Evolutionary conservation across 371 early-diverging fungal genomes (phyloP).

Genomic region (Mortierella sp.): DNA sequence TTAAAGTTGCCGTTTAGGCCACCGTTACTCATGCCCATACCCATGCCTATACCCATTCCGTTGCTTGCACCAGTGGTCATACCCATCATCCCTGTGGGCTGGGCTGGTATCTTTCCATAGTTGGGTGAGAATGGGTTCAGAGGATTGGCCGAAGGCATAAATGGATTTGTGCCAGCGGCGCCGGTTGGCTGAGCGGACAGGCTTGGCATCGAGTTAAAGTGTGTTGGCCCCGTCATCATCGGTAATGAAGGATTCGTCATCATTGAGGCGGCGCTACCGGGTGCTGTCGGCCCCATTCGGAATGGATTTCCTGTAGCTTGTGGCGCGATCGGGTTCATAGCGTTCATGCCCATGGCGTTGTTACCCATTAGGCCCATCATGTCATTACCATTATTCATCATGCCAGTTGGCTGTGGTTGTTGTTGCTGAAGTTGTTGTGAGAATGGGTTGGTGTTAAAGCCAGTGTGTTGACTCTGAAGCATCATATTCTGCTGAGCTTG

Average conservation of each 20-base stretch:
- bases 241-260: slow-evolving; percentile 27
- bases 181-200: slow-evolving; percentile 39
- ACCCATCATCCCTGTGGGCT: slow-evolving; percentile 43
- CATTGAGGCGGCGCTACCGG: slow-evolving; percentile 1
- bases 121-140: slow-evolving; percentile 53
- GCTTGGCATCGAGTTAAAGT: slow-evolving; percentile 48
- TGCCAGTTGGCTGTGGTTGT: slow-evolving; percentile 8
- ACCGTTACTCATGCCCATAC: slow-evolving; percentile 7
- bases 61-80: slow-evolving; percentile 16
- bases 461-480: slow-evolving; percentile 46
- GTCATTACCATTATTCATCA: slow-evolving; percentile 13
- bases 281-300: slow-evolving; percentile 24
- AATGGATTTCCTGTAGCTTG: slow-evolving; percentile 51
- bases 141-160: slow-evolving; percentile 44
- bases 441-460: slow-evolving; percentile 49
- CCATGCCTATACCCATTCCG: slow-evolving; percentile 9
- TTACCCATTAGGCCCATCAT: slow-evolving; percentile 16
- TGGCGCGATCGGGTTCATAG: slow-evolving; percentile 24
- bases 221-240: slow-evolving; percentile 41
- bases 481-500: slow-evolving; percentile 38
- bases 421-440: slow-evolving; percentile 17
- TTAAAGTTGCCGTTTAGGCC: slow-evolving; percentile 13
- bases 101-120: slow-evolving; percentile 41
- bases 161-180: slow-evolving; percentile 28
- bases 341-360: slow-evolving; percentile 2